phyloP scores from a whole-genome alignment of 2,329 filamentous ascomycete genomes.

The Sporothrix schenckii region DNA sequence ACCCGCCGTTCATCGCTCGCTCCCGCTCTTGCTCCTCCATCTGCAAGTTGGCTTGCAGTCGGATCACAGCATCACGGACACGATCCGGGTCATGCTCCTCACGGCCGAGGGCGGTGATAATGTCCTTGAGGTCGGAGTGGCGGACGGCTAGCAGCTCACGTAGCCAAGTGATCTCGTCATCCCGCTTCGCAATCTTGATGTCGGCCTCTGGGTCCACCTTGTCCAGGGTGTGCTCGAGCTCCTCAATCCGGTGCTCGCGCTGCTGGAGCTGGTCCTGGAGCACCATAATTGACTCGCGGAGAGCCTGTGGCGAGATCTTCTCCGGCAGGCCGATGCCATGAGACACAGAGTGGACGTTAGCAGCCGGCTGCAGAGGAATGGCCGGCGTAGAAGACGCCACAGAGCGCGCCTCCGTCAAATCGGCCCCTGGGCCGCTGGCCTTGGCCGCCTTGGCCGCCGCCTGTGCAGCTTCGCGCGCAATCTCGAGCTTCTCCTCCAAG shows the following conservation, averaged over 20 bases:
- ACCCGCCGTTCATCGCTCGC: conserved; percentile 72
- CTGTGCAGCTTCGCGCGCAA: conserved; percentile 82
- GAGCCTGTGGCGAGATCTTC: conserved; percentile 89
- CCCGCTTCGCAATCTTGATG: conserved; percentile 82
- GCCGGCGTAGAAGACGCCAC: conserved; percentile 30
- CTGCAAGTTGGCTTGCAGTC: conserved; percentile 89
- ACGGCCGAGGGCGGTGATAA: conserved; percentile 76
- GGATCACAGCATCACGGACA: conserved; percentile 88
- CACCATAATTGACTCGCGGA: conserved; percentile 94
- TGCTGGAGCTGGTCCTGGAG: conserved; percentile 96
- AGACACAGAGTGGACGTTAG: conserved; percentile 44
- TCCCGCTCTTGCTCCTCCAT: conserved; percentile 98
- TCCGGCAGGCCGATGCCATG: conserved; percentile 64
- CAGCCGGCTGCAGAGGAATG: conserved; percentile 38
- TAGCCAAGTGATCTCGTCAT: conserved; percentile 93
- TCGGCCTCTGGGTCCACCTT: conserved; percentile 75
- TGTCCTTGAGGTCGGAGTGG: conserved; percentile 87
- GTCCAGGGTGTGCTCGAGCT: conserved; percentile 72
- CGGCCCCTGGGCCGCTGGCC: conserved; percentile 40
- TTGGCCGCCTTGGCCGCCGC: conserved; percentile 79
- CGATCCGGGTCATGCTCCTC: conserved; percentile 75
- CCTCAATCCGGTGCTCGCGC: conserved; percentile 86
- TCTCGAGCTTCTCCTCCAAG: conserved; percentile 86
- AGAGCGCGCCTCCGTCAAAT: conserved; percentile 32
- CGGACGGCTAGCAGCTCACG: conserved; percentile 90